Conservation (phyloP, 1,139 yeast species). For the Taiozyma onychis region DNA sequence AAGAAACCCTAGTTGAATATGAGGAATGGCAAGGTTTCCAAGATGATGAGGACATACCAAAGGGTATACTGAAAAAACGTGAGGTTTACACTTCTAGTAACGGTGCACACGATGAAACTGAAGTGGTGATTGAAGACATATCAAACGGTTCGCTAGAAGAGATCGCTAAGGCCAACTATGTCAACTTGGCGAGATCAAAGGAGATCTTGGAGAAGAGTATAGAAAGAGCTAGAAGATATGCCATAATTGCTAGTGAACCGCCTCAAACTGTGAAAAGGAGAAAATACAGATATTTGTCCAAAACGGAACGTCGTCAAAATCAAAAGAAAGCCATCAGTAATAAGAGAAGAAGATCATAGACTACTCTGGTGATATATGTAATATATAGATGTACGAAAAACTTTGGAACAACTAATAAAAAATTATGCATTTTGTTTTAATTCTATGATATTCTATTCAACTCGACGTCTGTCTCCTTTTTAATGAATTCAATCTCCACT, state of each 20-base stretch:
- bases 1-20: conserved; percentile 18
- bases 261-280: conserved; percentile 54
- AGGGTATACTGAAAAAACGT: conserved; percentile 34
- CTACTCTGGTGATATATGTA: no score
- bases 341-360: conserved; percentile 26
- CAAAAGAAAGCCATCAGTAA: conserved; percentile 46
- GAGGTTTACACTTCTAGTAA: conserved; percentile 11
- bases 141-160: conserved; percentile 46
- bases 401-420: neutral
- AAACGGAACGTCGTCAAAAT: conserved; percentile 68
- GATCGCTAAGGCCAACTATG: conserved; percentile 57
- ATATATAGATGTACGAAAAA: no score
- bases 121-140: conserved; percentile 52
- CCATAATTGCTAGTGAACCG: conserved; percentile 41
- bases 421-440: neutral
- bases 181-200: conserved; percentile 53
- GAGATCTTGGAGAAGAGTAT: conserved; percentile 61
- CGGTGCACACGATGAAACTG: conserved; percentile 30
- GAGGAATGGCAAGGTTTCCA: conserved; percentile 40
- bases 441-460: conserved; percentile 1
- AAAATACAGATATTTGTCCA: conserved; percentile 82
- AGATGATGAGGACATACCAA: conserved; percentile 26
- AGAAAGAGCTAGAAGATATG: conserved; percentile 67
- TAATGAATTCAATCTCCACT: conserved; percentile 62
- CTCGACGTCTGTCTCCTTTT: conserved; percentile 16